Percentiles rank a stretch among this genome's conserved stretches.
Conservation (phyloP, 2,329 filamentous ascomycete genomes). For the Epichloe gansuensis region DNA sequence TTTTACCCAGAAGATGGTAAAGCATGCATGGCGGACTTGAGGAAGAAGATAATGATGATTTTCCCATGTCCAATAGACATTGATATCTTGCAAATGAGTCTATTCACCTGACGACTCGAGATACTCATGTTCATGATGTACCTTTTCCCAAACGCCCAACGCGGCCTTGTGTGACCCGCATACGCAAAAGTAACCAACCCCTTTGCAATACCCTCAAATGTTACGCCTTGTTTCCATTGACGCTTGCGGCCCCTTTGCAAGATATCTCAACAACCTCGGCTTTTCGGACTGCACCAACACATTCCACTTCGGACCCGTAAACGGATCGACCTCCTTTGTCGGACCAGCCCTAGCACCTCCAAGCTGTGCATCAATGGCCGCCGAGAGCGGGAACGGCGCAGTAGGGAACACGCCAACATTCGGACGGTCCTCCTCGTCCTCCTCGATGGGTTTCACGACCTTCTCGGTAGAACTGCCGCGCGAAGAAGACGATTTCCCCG, state of each 20-base stretch:
- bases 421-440: neutral
- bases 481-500: conserved; percentile 5
- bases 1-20: too few relatives aligned
- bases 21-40: too few relatives aligned
- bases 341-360: neutral
- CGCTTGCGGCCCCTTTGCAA: neutral
- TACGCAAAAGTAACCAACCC: neutral
- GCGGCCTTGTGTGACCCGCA: too few relatives aligned
- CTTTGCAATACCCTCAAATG: neutral
- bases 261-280: neutral
- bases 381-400: neutral
- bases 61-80: too few relatives aligned
- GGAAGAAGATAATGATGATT: too few relatives aligned
- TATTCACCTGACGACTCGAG: too few relatives aligned
- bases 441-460: neutral
- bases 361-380: conserved; percentile 2
- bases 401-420: conserved; percentile 6
- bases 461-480: neutral
- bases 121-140: too few relatives aligned
- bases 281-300: conserved; percentile 3
- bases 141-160: too few relatives aligned
- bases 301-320: conserved; percentile 2
- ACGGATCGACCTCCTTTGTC: conserved; percentile 2
- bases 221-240: neutral
- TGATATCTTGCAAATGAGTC: too few relatives aligned